Base-by-base conservation (phyloP, 2,329 filamentous ascomycete genomes). In the Diaporthe sp. region DNA sequence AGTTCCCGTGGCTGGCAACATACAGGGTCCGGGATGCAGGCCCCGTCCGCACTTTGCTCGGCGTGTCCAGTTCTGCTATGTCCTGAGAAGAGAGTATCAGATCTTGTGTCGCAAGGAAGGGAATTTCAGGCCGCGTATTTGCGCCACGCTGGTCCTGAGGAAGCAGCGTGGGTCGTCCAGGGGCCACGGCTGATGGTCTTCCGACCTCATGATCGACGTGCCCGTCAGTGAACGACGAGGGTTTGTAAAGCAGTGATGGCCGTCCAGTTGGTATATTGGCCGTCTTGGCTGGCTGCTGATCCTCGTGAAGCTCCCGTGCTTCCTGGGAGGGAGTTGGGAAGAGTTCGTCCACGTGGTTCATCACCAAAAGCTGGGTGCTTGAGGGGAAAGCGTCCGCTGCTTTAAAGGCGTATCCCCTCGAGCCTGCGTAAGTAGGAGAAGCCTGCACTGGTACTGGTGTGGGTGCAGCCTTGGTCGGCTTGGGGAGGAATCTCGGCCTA, bases 291-390 rank as follows among this genome's bases (percentile, higher is more conserved):
- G 25, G 25, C 8, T 37, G 17, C 42, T 73, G 58, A 76, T 88
- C 85, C 44, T 87, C 86, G 2, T 84, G 80, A 4, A 92, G 81
- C 79, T 92, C 90, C 25, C 86, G 84, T 9, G 85, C 84, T 79
- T 90, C 88, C 78, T 92, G 90, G 0, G 89, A 90, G 0, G 88
- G 85, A n/a, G 86, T 88, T 0, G 89, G 89, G 59, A 91, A 88
- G 76, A 91, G 86, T 72, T 90, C 88, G 53, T 90, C 88, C 10
- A 88, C 79, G 75, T 89, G 84, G 55, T 80, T 79, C 42, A 85
- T 81, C 12, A 91, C 82, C n/a, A 91, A 90, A 12, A 86, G 83
- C 76, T 91, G 89, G 0, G 89, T 91, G 77, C 87, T 88, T 39
- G 82, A 81, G 9, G 84, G 84, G 78, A 82, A 1, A 78, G 37